These are phyloP conservation scores for Flaveria ramosissima DNA, from an alignment of 129 eudicot genomes.

Conservation along the genomic window DNA sequence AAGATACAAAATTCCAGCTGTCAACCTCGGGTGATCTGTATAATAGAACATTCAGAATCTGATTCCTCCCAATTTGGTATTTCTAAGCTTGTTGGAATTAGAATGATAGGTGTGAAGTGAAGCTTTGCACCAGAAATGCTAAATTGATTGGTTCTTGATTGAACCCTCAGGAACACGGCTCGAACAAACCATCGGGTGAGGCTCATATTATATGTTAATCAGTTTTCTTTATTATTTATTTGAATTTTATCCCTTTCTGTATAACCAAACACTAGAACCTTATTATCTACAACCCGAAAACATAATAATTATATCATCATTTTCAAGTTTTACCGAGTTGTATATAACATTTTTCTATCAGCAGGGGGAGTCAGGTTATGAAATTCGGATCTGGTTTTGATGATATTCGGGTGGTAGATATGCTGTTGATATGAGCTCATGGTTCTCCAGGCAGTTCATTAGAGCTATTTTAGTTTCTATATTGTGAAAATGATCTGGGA, in stretches of 20 bases:
- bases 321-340: background rate
- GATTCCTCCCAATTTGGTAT: slow-evolving; percentile 32
- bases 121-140: slow-evolving; percentile 22
- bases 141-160: slow-evolving; percentile 20
- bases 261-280: background rate
- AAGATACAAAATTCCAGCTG: slow-evolving; percentile 71
- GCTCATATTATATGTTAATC: background rate
- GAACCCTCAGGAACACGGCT: slow-evolving; percentile 23
- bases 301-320: background rate
- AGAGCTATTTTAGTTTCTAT: slow-evolving; percentile 11
- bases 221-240: background rate
- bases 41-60: slow-evolving; percentile 69
- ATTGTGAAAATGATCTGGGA: slow-evolving; percentile 14
- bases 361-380: slow-evolving; percentile 30
- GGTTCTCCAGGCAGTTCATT: slow-evolving; percentile 9
- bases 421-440: background rate
- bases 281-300: background rate
- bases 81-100: slow-evolving; percentile 24
- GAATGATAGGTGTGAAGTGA: slow-evolving; percentile 16
- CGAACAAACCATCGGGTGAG: slow-evolving; percentile 21
- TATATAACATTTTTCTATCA: background rate
- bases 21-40: slow-evolving; percentile 68
- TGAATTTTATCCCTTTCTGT: background rate
- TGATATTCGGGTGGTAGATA: slow-evolving; percentile 2
- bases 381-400: slow-evolving; percentile 14